A percentile compares a stretch with the other conserved stretches of the same genome.
These are phyloP conservation scores for Rhizopogon vinicolor DNA, from an alignment of 768 basidiomycete species.

Conservation along the genomic window DNA sequence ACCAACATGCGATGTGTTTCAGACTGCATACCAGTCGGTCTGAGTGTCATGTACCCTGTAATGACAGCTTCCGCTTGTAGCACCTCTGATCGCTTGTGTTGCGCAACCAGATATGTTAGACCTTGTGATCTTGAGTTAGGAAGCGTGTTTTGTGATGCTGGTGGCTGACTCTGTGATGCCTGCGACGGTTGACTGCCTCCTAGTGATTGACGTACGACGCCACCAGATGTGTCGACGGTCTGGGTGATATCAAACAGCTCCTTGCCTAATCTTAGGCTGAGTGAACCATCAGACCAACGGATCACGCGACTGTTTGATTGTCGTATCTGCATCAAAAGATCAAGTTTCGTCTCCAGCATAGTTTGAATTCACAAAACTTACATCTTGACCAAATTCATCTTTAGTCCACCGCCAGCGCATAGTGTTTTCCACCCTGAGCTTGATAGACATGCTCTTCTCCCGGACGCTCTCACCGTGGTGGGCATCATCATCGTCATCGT, in stretches of 20 bases:
- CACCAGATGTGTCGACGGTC: conserved; percentile 72
- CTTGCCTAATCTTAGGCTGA: conserved; percentile 88
- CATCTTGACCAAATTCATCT: conserved; percentile 69
- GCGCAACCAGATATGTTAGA: conserved; percentile 84
- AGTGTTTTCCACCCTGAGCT: conserved; percentile 89
- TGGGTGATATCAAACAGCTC: conserved; percentile 91
- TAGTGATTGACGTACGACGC: conserved; percentile 53
- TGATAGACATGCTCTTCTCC: conserved; percentile 80
- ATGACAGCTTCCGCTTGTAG: conserved; percentile 83
- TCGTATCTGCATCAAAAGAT: conserved; percentile 45
- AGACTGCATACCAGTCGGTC: conserved; percentile 87
- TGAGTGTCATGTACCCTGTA: conserved; percentile 78
- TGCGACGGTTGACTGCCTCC: conserved; percentile 38
- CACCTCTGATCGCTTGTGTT: conserved; percentile 81
- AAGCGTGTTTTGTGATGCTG: conserved; percentile 32
- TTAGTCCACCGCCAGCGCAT: conserved; percentile 94
- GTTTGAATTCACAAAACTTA: conserved; percentile 37
- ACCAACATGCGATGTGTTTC: conserved; percentile 89
- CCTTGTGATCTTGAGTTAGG: conserved; percentile 54
- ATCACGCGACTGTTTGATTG: conserved; percentile 91
- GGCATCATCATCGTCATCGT: conserved; percentile 56
- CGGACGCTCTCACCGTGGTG: conserved; percentile 55
- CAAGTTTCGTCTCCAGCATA: conserved; percentile 1
- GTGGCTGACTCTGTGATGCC: conserved; percentile 34
- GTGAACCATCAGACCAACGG: conserved; percentile 92